Evolutionary conservation across 805 yeast genomes (phyloP).

Genomic region (Hanseniaspora vineae): DNA sequence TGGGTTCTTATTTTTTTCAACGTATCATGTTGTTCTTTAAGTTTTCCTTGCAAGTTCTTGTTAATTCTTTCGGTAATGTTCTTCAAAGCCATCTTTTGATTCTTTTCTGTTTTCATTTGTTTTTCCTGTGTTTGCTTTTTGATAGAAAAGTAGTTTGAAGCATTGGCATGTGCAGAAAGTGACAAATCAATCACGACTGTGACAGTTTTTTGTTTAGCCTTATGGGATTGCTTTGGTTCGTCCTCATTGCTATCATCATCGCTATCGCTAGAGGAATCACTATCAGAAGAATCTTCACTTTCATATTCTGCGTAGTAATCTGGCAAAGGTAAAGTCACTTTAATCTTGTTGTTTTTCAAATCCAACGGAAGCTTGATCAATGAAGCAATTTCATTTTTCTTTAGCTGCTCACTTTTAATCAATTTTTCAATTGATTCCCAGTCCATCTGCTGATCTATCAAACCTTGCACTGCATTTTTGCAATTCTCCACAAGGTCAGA

Average conservation of each 20-base stretch:
- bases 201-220: constrained; percentile 20
- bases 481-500: constrained; percentile 65
- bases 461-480: constrained; percentile 46
- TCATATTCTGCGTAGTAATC: constrained; percentile 27
- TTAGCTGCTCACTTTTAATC: constrained; percentile 53
- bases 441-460: constrained; percentile 78
- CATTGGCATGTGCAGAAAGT: constrained; percentile 78
- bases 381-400: constrained; percentile 52
- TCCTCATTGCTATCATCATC: constrained; percentile 8
- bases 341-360: constrained; percentile 53
- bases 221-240: constrained; percentile 5
- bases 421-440: constrained; percentile 81
- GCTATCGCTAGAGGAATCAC: constrained; percentile 10
- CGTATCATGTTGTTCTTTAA: constrained; percentile 43
- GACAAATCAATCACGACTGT: constrained; percentile 54
- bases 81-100: constrained; percentile 63
- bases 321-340: constrained; percentile 38
- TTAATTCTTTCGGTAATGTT: constrained; percentile 71
- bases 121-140: constrained; percentile 67
- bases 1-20: constrained; percentile 53
- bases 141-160: constrained; percentile 65
- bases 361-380: constrained; percentile 56
- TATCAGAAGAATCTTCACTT: constrained; percentile 20
- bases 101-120: constrained; percentile 67
- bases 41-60: constrained; percentile 51